Evolutionary conservation across 2,329 filamentous ascomycete genomes (phyloP).

Genomic region (Diaporthe citriasiana): DNA sequence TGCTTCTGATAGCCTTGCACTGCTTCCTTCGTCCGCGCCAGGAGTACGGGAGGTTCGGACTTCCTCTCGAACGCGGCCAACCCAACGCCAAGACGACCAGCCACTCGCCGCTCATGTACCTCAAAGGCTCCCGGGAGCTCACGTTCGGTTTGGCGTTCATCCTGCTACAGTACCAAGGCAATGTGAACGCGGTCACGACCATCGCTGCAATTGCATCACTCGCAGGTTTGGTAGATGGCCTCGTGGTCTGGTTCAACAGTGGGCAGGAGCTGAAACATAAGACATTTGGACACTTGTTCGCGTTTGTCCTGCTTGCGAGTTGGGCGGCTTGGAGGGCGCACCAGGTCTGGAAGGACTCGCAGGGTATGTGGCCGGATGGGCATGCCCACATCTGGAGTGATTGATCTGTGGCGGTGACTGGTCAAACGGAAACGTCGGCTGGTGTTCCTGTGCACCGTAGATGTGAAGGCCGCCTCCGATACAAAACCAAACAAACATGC

Average conservation of each 20-base stretch:
- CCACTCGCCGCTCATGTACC: constrained; percentile 52
- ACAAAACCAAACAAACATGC: neutral
- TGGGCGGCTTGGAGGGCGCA: constrained; percentile 48
- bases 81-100: neutral
- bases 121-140: constrained; percentile 54
- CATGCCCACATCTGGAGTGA: constrained; percentile 19
- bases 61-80: constrained; percentile 22
- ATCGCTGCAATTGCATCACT: constrained; percentile 49
- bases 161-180: constrained; percentile 49
- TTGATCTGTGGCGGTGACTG: neutral
- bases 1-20: constrained; percentile 20
- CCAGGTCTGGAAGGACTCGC: constrained; percentile 30
- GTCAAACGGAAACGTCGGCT: neutral
- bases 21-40: constrained; percentile 35
- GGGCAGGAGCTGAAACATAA: constrained; percentile 45
- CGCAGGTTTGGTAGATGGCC: constrained; percentile 51
- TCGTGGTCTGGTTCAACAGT: constrained; percentile 52
- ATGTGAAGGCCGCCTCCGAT: no score
- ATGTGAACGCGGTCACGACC: constrained; percentile 49
- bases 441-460: neutral
- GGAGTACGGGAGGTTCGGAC: constrained; percentile 38
- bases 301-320: constrained; percentile 45
- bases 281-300: constrained; percentile 49
- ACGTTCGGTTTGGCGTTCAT: constrained; percentile 51
- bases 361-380: neutral